These are phyloP conservation scores for Plectranthus barbatus DNA, from an alignment of 257 asterid genomes.

Conservation along the genomic window DNA sequence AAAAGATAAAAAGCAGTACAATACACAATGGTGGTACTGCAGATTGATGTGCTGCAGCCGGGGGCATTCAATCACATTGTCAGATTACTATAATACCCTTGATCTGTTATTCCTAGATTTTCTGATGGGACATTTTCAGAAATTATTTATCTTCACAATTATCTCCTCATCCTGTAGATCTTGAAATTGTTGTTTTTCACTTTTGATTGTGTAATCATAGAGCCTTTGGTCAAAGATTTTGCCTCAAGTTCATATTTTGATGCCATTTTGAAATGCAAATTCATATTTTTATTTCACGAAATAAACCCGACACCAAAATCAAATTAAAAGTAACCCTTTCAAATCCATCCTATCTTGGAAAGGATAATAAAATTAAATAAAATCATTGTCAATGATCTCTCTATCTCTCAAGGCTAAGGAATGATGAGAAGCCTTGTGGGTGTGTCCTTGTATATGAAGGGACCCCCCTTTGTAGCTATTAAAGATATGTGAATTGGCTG, in stretches of 20 bases:
- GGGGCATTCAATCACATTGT: slow-evolving; percentile 6
- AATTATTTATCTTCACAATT: neutral
- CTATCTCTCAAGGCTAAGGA: neutral
- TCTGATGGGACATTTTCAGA: slow-evolving; percentile 8
- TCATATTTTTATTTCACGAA: neutral
- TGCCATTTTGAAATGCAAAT: neutral
- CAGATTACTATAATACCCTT: slow-evolving; percentile 18
- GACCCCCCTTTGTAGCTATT: slow-evolving; percentile 19
- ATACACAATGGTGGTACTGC: slow-evolving; percentile 9
- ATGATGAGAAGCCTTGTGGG: slow-evolving; percentile 22
- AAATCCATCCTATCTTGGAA: too few relatives aligned
- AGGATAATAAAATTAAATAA: neutral
- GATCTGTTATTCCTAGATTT: slow-evolving; percentile 11
- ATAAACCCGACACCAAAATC: neutral
- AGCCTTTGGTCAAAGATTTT: neutral
- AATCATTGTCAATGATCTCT: slow-evolving; percentile 20
- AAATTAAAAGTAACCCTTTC: neutral
- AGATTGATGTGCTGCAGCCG: slow-evolving; percentile 19
- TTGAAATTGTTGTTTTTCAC: too few relatives aligned
- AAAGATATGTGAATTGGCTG: slow-evolving; percentile 17
- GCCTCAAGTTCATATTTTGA: neutral
- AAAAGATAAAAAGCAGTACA: slow-evolving; percentile 2
- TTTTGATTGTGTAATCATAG: neutral
- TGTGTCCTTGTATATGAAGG: slow-evolving; percentile 23
- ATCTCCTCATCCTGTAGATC: neutral